Evolutionary conservation across 78 protist species (phyloP).

Genomic region (Creolimax fragrantissima): DNA sequence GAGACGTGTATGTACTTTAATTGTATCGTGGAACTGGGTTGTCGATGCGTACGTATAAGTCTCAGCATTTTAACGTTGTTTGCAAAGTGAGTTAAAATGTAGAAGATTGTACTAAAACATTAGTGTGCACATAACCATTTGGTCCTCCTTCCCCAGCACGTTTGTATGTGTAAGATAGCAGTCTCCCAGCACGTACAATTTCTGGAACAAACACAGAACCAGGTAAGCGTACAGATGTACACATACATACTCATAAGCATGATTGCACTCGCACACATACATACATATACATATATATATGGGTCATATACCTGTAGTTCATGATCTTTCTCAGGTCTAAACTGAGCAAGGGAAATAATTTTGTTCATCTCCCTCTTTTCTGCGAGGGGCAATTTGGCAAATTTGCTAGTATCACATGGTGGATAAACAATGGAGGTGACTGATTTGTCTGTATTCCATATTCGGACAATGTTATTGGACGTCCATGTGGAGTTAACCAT

Average conservation of each 20-base stretch:
- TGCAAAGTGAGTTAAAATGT: no score
- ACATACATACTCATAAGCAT: neutral
- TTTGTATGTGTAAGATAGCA: no score
- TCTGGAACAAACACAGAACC: neutral
- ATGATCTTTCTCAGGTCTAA: constrained; percentile 81
- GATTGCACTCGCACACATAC: neutral
- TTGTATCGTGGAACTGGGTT: no score
- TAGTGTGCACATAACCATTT: no score
- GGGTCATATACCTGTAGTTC: constrained; percentile 34
- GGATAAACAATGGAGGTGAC: constrained; percentile 55
- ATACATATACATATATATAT: neutral
- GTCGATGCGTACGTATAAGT: no score
- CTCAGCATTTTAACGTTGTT: no score
- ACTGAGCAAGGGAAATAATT: constrained; percentile 66
- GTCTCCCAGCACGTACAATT: neutral
- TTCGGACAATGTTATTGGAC: constrained; percentile 31
- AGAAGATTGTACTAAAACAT: no score
- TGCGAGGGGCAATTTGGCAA: neutral
- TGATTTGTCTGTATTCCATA: constrained; percentile 19
- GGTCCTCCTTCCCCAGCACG: no score
- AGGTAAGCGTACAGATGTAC: neutral
- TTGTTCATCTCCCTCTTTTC: neutral
- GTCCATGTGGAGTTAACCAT: constrained; percentile 83
- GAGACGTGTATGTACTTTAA: no score
- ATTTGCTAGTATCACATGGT: constrained; percentile 59